phyloP scores from a whole-genome alignment of 2,329 filamentous ascomycete species.

The Chrysoporthe deuterocubensis region DNA sequence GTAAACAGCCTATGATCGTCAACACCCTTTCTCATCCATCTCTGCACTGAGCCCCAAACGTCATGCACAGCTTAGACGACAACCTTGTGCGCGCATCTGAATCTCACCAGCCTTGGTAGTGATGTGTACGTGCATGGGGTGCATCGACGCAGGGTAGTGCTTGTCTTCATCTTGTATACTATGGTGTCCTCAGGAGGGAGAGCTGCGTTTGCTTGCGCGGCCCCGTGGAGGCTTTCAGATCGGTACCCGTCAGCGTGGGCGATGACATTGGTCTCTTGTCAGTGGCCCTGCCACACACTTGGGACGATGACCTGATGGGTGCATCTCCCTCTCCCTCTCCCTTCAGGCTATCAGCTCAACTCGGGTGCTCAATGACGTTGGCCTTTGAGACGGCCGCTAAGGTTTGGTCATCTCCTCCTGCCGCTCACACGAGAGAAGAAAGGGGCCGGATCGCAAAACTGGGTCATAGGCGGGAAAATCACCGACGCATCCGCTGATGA shows the following conservation, averaged over 20 bases:
- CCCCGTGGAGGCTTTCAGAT: slow-evolving; percentile 11
- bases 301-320: not conserved
- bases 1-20: not conserved
- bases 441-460: slow-evolving; percentile 5
- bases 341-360: not conserved
- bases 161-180: not conserved
- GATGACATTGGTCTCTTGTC: slow-evolving; percentile 9
- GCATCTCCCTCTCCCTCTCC: not conserved
- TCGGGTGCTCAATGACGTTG: not conserved
- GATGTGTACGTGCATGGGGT: too few species aligned
- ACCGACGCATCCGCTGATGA: not conserved
- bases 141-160: not conserved
- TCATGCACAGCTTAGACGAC: not conserved
- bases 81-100: not conserved
- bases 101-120: not conserved
- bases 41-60: not conserved
- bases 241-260: slow-evolving; percentile 23
- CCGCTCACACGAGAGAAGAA: slow-evolving; percentile 1
- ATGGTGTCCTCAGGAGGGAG: not conserved
- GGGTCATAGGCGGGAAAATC: not conserved
- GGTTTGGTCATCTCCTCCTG: not conserved
- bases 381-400: not conserved
- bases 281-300: not conserved
- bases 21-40: slow-evolving; percentile 2
- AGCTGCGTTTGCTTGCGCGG: slow-evolving; percentile 19